Conservation (phyloP, 345 rosid species). For the Sisymbrium altissimum region DNA sequence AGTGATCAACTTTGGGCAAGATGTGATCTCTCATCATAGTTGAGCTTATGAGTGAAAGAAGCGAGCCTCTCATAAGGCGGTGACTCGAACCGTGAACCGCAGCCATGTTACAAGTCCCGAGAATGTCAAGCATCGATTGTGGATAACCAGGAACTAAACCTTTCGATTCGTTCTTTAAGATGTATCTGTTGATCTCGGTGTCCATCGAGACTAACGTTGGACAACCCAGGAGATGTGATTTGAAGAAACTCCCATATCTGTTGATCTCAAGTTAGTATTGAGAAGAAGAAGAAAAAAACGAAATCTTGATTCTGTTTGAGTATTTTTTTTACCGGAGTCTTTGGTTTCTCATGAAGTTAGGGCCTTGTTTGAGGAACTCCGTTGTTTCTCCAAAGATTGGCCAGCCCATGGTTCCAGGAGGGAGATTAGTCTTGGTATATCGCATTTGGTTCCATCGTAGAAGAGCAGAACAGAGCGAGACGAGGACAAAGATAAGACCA, state of each 20-base stretch:
- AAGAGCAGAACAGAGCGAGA: conserved; percentile 53
- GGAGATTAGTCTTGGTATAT: conserved; percentile 58
- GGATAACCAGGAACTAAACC: conserved; percentile 94
- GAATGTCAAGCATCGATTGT: conserved; percentile 74
- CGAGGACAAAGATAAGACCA: conserved; percentile 26
- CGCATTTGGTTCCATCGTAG: conserved; percentile 69
- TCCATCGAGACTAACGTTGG: conserved; percentile 81
- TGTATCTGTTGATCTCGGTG: conserved; percentile 73
- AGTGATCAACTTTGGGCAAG: conserved; percentile 55
- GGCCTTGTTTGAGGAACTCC: conserved; percentile 74
- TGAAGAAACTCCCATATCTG: conserved; percentile 79
- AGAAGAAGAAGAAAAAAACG: neutral
- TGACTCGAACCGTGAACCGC: conserved; percentile 80
- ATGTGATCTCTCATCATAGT: conserved; percentile 53
- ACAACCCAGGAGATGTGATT: conserved; percentile 80
- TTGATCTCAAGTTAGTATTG: neutral
- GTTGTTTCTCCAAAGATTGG: conserved; percentile 82
- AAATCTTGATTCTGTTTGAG: neutral
- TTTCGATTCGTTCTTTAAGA: conserved; percentile 71
- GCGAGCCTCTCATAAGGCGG: conserved; percentile 63
- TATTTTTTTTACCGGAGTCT: conserved; percentile 44
- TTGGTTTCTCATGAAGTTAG: conserved; percentile 71
- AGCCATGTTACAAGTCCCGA: conserved; percentile 73
- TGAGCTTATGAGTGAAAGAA: conserved; percentile 60
- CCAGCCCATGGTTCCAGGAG: conserved; percentile 96